Conservation (phyloP, 2,329 filamentous ascomycete species). For the Xylaria sp. region DNA sequence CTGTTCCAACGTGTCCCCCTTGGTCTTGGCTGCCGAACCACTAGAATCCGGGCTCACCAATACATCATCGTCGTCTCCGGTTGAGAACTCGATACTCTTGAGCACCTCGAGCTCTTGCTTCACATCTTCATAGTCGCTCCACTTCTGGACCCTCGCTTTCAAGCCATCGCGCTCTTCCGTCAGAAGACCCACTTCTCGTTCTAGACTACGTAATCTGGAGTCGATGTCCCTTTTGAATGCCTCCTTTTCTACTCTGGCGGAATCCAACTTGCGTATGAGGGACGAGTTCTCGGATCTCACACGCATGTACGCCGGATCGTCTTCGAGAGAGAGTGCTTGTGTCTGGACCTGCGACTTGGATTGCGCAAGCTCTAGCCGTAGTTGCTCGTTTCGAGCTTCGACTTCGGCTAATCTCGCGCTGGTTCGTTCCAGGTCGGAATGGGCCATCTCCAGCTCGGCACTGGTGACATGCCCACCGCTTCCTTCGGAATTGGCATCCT, state of each 20-base stretch:
- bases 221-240: constrained; percentile 81
- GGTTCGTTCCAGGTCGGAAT: constrained; percentile 89
- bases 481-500: constrained; percentile 66
- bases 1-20: constrained; percentile 87
- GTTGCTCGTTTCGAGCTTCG: constrained; percentile 92
- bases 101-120: constrained; percentile 96
- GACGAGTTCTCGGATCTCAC: constrained; percentile 94
- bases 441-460: constrained; percentile 93
- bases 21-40: constrained; percentile 63
- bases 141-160: constrained; percentile 84
- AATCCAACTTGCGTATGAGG: constrained; percentile 87
- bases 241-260: constrained; percentile 84
- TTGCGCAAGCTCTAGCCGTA: constrained; percentile 90
- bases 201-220: constrained; percentile 77
- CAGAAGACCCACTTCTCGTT: constrained; percentile 78
- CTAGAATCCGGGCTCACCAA: constrained; percentile 58
- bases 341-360: constrained; percentile 77
- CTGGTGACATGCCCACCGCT: constrained; percentile 75
- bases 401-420: constrained; percentile 88
- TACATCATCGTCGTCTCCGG: constrained; percentile 81
- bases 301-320: constrained; percentile 88
- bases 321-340: constrained; percentile 75
- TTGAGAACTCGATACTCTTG: constrained; percentile 97
- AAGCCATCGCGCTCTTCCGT: constrained; percentile 84
- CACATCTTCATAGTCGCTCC: constrained; percentile 94